phyloP scores from a whole-genome alignment of 208 protist species.

The Leishmania lainsoni region DNA sequence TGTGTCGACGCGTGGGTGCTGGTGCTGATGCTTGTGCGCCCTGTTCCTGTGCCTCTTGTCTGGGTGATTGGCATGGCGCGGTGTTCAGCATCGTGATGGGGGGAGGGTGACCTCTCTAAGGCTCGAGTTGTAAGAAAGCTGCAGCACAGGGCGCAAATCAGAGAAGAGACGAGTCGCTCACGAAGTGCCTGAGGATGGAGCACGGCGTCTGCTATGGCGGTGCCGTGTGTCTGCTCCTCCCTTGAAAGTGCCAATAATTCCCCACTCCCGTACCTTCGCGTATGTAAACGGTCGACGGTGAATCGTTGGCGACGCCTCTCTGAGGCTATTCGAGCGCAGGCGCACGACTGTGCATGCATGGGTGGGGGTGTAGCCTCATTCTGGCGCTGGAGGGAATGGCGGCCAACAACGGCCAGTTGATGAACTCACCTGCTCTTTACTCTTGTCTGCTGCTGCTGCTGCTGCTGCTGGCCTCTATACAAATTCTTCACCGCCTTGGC shows the following conservation, averaged over 20 bases:
- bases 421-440: not conserved
- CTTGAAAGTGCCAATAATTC: not conserved
- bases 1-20: not conserved
- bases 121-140: not conserved
- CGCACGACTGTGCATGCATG: not conserved
- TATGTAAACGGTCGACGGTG: not conserved
- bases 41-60: not conserved
- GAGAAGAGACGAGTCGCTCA: not conserved
- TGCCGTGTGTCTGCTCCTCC: not conserved
- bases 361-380: not conserved
- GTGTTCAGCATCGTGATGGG: not conserved
- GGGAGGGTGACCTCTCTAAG: not conserved
- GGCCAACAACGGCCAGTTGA: not conserved
- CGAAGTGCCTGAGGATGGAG: not conserved
- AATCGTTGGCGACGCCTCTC: not conserved
- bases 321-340: not conserved
- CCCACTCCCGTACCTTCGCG: not conserved
- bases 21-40: not conserved
- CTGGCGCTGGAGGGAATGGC: not conserved
- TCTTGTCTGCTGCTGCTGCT: not conserved
- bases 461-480: not conserved
- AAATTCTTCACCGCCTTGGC: not conserved
- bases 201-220: not conserved
- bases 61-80: not conserved
- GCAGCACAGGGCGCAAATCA: not conserved